Base-by-base conservation (phyloP, 2,329 filamentous ascomycete species). In the Claviceps cyperi region DNA sequence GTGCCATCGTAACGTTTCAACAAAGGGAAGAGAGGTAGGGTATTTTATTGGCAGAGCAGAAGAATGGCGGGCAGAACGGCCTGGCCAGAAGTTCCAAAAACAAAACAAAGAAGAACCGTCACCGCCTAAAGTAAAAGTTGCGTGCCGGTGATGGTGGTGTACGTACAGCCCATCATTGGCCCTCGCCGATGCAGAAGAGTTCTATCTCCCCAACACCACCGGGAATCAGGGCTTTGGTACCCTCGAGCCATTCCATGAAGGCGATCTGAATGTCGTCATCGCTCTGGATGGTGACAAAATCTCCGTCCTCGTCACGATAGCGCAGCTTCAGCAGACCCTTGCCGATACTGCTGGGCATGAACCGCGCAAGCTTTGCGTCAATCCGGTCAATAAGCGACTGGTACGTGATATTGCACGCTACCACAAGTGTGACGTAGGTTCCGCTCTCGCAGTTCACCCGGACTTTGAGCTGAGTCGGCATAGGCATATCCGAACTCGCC, bases 191-290 rank as follows among this genome's bases (percentile, higher is more conserved):
- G 67, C 86, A 91, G 69, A 85, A 91, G 53, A 92, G 78, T 64
- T 94, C 86, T 65, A 95, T 94, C 73, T 95, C 89, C 56, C 87
- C 89, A 43, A 94, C 81, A 56, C 84, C 81, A 43, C 83, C 83
- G 48, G 77, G 75, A 48, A 76, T 74, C 64, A 72, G 70, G 57
- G 72, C 72, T 52, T 68, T 67, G 32, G 71, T 63, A 64, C 75
- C 83, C 61, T 95, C 89, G 36, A 86, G 81, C 90, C 90, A 96
- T 58, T 94, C 90, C 64, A 90, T 83, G 62, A 98, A 95, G 4
- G 92, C 92, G 58, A 92, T 89, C 60, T 94, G 88, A 43, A 98
- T 92, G 57, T 96, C 92, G 60, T 98, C 92, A 60, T 98, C 92
- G 53, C 85, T 91, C 64, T 92, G 85, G 50, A 98, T 96, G 48